phyloP scores from a whole-genome alignment of 768 basidiomycete genomes.

The Lentinula boryana region DNA sequence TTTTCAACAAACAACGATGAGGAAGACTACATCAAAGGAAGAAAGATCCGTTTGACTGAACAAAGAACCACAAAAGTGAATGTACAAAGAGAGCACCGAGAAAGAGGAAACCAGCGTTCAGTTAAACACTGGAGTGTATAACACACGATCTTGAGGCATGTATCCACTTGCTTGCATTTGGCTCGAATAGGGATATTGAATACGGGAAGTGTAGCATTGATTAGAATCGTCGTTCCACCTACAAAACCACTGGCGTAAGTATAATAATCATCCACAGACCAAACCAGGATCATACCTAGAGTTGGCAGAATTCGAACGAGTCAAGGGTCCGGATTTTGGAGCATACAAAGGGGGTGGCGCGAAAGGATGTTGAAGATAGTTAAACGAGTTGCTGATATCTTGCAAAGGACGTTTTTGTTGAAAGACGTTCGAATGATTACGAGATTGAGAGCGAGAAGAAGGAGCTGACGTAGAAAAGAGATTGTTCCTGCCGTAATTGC shows the following conservation, averaged over 20 bases:
- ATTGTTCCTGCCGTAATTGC: neutral
- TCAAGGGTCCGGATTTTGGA: neutral
- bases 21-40: neutral
- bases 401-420: conserved; percentile 5
- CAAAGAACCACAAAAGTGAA: neutral
- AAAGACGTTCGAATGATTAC: neutral
- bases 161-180: neutral
- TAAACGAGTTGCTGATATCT: conserved; percentile 7
- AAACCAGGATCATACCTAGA: neutral
- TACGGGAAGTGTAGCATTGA: neutral
- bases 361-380: conserved; percentile 3
- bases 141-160: conserved; percentile 1
- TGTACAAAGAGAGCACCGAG: neutral
- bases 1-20: too few relatives aligned
- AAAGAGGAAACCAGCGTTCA: neutral
- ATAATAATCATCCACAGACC: neutral
- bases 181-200: neutral
- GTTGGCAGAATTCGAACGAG: neutral
- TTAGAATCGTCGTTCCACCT: conserved; percentile 1
- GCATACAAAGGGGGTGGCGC: conserved; percentile 6
- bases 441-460: conserved; percentile 1
- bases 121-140: neutral
- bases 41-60: neutral
- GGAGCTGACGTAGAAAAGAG: neutral
- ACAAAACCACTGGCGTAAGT: neutral